A percentile compares a stretch with the other conserved stretches of the same genome.
Evolutionary conservation across 306 rosid genomes (phyloP).

Genomic region (Inga oerstediana): DNA sequence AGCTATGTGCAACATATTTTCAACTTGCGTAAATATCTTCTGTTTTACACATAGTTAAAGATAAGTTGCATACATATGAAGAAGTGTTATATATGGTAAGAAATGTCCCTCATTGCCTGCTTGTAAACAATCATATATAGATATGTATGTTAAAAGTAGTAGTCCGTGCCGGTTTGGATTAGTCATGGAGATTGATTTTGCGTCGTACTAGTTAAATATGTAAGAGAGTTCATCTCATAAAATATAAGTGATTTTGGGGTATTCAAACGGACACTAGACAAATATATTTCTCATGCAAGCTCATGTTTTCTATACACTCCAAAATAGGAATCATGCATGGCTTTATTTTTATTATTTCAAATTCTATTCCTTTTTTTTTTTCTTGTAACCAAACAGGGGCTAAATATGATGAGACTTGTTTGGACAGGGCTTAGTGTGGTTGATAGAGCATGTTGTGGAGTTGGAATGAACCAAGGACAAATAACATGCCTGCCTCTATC

Average conservation of each 20-base stretch:
- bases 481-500: slow-evolving; percentile 38
- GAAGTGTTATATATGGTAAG: slow-evolving; percentile 34
- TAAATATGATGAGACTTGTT: background rate
- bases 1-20: too few species aligned
- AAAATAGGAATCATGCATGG: background rate
- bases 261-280: background rate
- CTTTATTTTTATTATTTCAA: background rate
- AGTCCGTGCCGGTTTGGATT: too few species aligned
- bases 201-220: too few species aligned
- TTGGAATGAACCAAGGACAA: slow-evolving; percentile 39
- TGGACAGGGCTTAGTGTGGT: slow-evolving; percentile 39
- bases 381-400: background rate
- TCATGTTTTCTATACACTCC: background rate
- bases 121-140: too few species aligned
- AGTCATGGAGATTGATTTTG: too few species aligned
- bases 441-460: slow-evolving; percentile 44
- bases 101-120: background rate
- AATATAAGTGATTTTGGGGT: too few species aligned
- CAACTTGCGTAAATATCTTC: too few species aligned
- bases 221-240: too few species aligned
- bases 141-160: background rate
- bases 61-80: too few species aligned
- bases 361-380: background rate
- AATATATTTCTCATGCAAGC: background rate
- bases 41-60: too few species aligned